Evolutionary conservation across 768 basidiomycete genomes (phyloP).

Genomic region (Tricholomella constricta): DNA sequence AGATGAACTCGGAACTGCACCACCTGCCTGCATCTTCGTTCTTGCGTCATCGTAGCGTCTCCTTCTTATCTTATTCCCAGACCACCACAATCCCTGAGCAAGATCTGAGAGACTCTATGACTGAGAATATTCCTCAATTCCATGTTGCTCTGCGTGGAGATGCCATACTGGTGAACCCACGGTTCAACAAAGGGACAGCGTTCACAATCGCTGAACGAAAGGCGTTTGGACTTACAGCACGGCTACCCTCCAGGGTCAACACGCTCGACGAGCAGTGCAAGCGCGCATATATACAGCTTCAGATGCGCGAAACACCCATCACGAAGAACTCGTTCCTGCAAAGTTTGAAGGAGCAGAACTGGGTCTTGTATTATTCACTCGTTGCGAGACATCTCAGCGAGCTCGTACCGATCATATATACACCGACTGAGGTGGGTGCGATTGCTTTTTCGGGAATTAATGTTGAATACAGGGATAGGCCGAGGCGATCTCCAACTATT

Average conservation of each 20-base stretch:
- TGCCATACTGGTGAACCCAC: slow-evolving; percentile 61
- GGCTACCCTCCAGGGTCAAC: slow-evolving; percentile 53
- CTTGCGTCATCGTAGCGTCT: too few relatives aligned
- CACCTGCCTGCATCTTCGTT: too few relatives aligned
- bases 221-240: slow-evolving; percentile 61
- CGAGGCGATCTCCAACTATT: slow-evolving; percentile 82
- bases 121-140: neutral
- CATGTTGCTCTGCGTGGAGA: slow-evolving; percentile 61
- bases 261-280: slow-evolving; percentile 75
- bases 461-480: slow-evolving; percentile 42
- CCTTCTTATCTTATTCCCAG: neutral
- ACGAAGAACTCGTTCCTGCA: slow-evolving; percentile 77
- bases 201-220: slow-evolving; percentile 71
- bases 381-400: slow-evolving; percentile 59
- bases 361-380: slow-evolving; percentile 79
- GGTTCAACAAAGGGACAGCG: slow-evolving; percentile 80
- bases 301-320: slow-evolving; percentile 33
- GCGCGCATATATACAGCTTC: slow-evolving; percentile 71
- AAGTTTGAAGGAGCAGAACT: slow-evolving; percentile 78
- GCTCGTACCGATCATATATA: slow-evolving; percentile 75
- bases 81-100: neutral
- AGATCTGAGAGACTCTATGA: neutral
- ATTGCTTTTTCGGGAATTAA: neutral
- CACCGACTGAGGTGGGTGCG: slow-evolving; percentile 75
- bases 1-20: too few relatives aligned